Conservation (phyloP, 108 stramenopile genomes). For the Conticribra guillardii region DNA sequence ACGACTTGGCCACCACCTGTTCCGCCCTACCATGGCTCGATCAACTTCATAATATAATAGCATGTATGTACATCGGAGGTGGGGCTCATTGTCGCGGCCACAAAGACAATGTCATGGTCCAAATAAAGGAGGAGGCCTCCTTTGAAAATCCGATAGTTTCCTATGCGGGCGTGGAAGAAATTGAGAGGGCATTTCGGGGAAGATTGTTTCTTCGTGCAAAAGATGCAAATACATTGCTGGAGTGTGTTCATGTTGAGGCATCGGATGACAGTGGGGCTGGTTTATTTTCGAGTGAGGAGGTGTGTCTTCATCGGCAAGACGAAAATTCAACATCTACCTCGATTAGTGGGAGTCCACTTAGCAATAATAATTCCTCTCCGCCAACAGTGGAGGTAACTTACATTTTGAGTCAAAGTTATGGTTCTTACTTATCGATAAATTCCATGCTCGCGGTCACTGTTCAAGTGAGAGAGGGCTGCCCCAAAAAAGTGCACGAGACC, state of each 20-base stretch:
- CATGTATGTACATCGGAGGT: constrained; percentile 29
- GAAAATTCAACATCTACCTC: too few relatives aligned
- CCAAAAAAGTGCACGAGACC: background rate
- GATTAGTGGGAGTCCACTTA: background rate
- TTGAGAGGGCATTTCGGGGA: constrained; percentile 37
- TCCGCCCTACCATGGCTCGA: constrained; percentile 46
- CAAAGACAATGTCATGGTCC: constrained; percentile 14
- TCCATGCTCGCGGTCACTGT: constrained; percentile 31
- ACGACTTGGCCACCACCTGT: constrained; percentile 7
- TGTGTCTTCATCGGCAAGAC: background rate
- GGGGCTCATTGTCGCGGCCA: constrained; percentile 1
- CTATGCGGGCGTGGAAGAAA: constrained; percentile 20
- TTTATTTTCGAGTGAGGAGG: background rate
- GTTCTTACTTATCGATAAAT: constrained; percentile 2
- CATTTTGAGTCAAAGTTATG: constrained; percentile 20
- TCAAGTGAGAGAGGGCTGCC: constrained; percentile 21
- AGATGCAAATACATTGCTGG: constrained; percentile 33
- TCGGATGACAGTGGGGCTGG: constrained; percentile 39
- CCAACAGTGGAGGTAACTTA: constrained; percentile 25
- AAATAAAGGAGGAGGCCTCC: constrained; percentile 23
- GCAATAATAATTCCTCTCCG: background rate
- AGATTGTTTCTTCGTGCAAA: constrained; percentile 14
- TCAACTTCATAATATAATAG: constrained; percentile 31
- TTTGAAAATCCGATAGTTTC: constrained; percentile 38
- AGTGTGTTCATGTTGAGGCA: constrained; percentile 42